Evolutionary conservation across 2,329 filamentous ascomycete genomes (phyloP).

Genomic region (Neopestalotiopsis clavispora): DNA sequence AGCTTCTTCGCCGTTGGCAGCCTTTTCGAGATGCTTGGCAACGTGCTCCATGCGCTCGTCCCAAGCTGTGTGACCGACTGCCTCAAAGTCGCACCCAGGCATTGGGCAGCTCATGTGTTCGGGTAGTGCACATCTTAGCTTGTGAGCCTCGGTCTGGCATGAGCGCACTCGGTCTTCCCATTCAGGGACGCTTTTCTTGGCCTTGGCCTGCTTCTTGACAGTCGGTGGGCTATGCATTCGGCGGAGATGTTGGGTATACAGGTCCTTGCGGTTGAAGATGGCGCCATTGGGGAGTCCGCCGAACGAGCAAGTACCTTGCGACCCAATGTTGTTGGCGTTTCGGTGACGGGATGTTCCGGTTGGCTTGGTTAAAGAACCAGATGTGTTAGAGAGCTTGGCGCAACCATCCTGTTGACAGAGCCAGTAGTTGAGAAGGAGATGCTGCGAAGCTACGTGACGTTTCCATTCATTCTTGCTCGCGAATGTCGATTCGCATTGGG

Average conservation of each 20-base stretch:
- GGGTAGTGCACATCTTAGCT: constrained; percentile 65
- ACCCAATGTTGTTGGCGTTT: constrained; percentile 19
- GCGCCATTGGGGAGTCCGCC: constrained; percentile 54
- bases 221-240: constrained; percentile 76
- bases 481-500: constrained; percentile 76
- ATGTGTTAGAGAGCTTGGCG: constrained; percentile 38
- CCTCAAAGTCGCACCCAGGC: constrained; percentile 61
- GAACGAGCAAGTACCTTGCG: constrained; percentile 20
- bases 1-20: constrained; percentile 38
- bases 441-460: constrained; percentile 81
- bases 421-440: constrained; percentile 77
- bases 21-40: constrained; percentile 75
- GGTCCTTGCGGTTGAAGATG: constrained; percentile 87
- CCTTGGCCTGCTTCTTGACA: constrained; percentile 43
- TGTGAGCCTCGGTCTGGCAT: constrained; percentile 64
- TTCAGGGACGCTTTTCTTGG: constrained; percentile 39
- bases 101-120: constrained; percentile 65
- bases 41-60: constrained; percentile 88
- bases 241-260: constrained; percentile 86
- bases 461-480: constrained; percentile 95
- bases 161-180: constrained; percentile 60
- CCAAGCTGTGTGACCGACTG: constrained; percentile 71
- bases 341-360: constrained; percentile 26
- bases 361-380: constrained; percentile 6
- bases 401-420: constrained; percentile 72